Conservation (phyloP, 1,284 basidiomycete species). For the Ceratobasidium sp. region DNA sequence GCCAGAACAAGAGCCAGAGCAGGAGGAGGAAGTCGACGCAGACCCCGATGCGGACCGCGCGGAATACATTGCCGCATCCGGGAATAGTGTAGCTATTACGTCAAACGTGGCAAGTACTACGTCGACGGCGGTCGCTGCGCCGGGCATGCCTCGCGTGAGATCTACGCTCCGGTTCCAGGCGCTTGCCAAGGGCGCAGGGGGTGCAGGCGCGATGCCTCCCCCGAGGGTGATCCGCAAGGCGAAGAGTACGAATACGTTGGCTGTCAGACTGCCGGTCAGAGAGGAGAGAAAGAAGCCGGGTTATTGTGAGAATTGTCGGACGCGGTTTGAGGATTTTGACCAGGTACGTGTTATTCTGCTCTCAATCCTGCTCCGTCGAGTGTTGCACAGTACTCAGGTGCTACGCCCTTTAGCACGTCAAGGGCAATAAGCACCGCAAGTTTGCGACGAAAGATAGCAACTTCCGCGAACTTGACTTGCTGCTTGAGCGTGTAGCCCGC, state of each 20-base stretch:
- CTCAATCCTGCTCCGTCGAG: background rate
- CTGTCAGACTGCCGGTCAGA: conserved; percentile 76
- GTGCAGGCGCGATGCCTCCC: conserved; percentile 57
- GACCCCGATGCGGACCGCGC: conserved; percentile 69
- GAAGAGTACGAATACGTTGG: conserved; percentile 74
- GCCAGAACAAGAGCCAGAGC: conserved; percentile 54
- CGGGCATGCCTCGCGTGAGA: conserved; percentile 64
- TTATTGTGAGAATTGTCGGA: conserved; percentile 97
- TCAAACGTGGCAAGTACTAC: conserved; percentile 91
- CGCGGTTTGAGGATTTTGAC: conserved; percentile 91
- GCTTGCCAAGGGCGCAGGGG: conserved; percentile 55
- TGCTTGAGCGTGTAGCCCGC: conserved; percentile 81
- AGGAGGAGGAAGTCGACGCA: conserved; percentile 59
- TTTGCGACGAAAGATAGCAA: conserved; percentile 87
- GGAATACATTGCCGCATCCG: conserved; percentile 87
- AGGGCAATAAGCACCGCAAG: conserved; percentile 81
- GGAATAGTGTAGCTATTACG: conserved; percentile 94
- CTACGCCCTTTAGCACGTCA: conserved; percentile 74
- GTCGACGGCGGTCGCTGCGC: conserved; percentile 61
- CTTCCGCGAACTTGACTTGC: conserved; percentile 84
- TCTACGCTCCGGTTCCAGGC: conserved; percentile 67
- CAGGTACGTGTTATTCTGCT: conserved; percentile 65
- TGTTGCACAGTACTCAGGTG: conserved; percentile 20
- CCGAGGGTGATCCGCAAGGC: conserved; percentile 84
- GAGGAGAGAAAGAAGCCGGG: conserved; percentile 92